Evolutionary conservation across 805 yeast genomes (phyloP), one percentile per base, ranked within the genome.

Genomic region (Myxozyma vanderwaltii): DNA sequence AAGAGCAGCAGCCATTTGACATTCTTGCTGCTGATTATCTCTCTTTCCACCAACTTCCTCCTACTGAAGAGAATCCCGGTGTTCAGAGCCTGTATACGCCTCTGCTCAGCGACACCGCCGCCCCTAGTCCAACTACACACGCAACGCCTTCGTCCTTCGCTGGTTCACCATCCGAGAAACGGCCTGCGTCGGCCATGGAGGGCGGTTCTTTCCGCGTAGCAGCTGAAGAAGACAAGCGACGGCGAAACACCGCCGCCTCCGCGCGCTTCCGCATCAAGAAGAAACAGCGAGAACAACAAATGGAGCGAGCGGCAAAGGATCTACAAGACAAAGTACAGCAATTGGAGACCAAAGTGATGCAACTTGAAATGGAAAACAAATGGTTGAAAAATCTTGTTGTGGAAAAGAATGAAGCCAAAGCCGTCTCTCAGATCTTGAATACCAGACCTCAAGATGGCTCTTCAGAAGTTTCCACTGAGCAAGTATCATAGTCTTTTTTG

Each of bases 201-300:
- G 69, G 63, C 13, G 66, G 59, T 7, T 40, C 60, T 17, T 63
- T 58, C 58, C 72, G 66, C 17, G 19, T 51, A 15, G 64, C 72
- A 26, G 76, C 80, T 23, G 85, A 82, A 59, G 80, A 79, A 46
- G 94, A 88, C 69, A 92, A 89, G 75, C 81, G 96, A 63, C 83
- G 87, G 64, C 81, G 95, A 68, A 91, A 91, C 75, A 91, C 97
- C 0, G 96, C 94, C 1, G 98, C 99, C 1, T 85, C 92, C 21
- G 97, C 97, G 3, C 79, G 98, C 61, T 92, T 92, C 78, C 81
- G 99, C 64, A 82, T 90, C 71, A 90, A 89, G 81, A 91, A 89
- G 83, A 91, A 92, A 80, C 70, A 87, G 75, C 88, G 89, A 72
- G 97, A 92, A 75, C 94, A 88, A 75, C 92, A 91, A 71, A 82